These are phyloP conservation scores for Xylaria intraflava DNA, from an alignment of 495 filamentous ascomycete species.

Conservation along the genomic window DNA sequence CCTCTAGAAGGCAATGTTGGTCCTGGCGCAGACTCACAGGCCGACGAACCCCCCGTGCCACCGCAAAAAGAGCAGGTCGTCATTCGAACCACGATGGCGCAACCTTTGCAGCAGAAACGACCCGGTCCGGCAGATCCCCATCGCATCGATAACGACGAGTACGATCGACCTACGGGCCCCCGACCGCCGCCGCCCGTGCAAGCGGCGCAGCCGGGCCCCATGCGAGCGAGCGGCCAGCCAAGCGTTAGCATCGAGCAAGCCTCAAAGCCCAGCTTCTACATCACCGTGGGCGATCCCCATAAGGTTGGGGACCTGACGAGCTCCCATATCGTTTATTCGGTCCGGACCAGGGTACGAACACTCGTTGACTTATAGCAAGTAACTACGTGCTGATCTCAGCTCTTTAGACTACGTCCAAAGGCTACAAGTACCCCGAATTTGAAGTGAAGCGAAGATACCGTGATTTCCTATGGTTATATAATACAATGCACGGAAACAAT, in stretches of 20 bases:
- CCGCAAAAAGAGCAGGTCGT: constrained; percentile 77
- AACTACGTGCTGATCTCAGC: not conserved
- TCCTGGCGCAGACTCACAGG: constrained; percentile 27
- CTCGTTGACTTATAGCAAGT: not conserved
- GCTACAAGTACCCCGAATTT: constrained; percentile 85
- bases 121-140: constrained; percentile 37
- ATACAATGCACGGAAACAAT: constrained; percentile 84
- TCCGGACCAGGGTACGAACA: constrained; percentile 73
- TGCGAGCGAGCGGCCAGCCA: constrained; percentile 61
- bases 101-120: constrained; percentile 44
- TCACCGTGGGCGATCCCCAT: constrained; percentile 90
- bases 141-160: constrained; percentile 50
- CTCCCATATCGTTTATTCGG: constrained; percentile 95
- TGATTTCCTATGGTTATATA: constrained; percentile 97
- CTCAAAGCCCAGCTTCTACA: constrained; percentile 83
- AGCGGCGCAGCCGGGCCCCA: constrained; percentile 46
- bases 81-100: constrained; percentile 48
- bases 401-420: constrained; percentile 82
- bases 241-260: constrained; percentile 86
- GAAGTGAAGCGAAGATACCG: constrained; percentile 87
- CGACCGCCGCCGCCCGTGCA: constrained; percentile 71
- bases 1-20: constrained; percentile 54
- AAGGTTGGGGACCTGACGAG: constrained; percentile 96
- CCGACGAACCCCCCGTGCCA: constrained; percentile 74
- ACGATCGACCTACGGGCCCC: constrained; percentile 39